Conservation (phyloP, 495 filamentous ascomycete species). For the Penicillium herquei region DNA sequence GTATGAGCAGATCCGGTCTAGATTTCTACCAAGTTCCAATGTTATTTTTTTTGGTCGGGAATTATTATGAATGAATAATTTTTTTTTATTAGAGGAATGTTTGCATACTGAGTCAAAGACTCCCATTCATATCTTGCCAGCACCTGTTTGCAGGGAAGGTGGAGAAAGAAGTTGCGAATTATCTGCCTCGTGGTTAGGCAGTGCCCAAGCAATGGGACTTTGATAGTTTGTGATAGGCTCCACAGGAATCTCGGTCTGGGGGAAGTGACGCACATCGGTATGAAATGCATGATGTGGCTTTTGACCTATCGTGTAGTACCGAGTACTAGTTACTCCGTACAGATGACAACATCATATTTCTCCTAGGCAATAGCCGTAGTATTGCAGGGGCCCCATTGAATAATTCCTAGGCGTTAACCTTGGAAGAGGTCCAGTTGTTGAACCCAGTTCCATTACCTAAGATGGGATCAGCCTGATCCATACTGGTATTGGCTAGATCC, state of each 20-base stretch:
- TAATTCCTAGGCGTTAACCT: too few species aligned
- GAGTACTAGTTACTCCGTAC: neutral
- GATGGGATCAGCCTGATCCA: neutral
- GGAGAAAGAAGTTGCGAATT: slow-evolving; percentile 1
- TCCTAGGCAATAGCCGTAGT: too few species aligned
- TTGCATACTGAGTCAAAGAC: neutral
- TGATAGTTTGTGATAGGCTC: neutral
- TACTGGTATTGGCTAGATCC: slow-evolving; percentile 11
- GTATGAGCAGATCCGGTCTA: slow-evolving; percentile 1
- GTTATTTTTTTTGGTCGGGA: neutral
- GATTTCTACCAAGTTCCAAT: slow-evolving; percentile 1
- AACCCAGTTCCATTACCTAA: neutral
- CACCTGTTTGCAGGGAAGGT: slow-evolving; percentile 2
- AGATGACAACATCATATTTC: too few species aligned
- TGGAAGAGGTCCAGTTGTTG: too few species aligned
- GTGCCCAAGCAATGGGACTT: slow-evolving; percentile 4
- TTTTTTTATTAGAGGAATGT: too few species aligned
- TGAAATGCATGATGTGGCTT: neutral
- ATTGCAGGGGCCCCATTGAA: too few species aligned
- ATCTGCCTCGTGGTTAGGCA: neutral
- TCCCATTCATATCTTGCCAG: slow-evolving; percentile 9
- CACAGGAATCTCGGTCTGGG: slow-evolving; percentile 9
- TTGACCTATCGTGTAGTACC: neutral
- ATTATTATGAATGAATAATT: neutral
- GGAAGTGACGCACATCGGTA: slow-evolving; percentile 3